phyloP scores from a whole-genome alignment of 1,284 basidiomycete genomes.

The Apiotrichum montevideense region DNA sequence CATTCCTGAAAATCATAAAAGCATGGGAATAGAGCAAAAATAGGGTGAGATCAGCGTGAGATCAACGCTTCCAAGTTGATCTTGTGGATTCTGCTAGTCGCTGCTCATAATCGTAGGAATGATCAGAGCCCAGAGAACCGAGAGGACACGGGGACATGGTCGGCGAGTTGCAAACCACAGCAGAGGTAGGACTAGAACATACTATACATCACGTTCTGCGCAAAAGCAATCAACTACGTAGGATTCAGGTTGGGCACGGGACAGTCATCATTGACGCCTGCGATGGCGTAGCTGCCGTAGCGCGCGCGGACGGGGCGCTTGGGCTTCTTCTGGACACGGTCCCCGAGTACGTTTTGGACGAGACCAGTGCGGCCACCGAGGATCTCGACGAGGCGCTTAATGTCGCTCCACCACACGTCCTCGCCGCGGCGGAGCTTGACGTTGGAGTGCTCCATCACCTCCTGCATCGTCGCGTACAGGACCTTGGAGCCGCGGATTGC shows the following conservation, averaged over 20 bases:
- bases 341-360: slow-evolving; percentile 7
- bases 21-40: too few relatives aligned
- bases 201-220: too few relatives aligned
- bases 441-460: slow-evolving; percentile 80
- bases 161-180: too few relatives aligned
- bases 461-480: slow-evolving; percentile 73
- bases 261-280: slow-evolving; percentile 3
- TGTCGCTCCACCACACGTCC: slow-evolving; percentile 69
- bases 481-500: slow-evolving; percentile 78
- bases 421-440: slow-evolving; percentile 82
- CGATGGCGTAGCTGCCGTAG: neutral
- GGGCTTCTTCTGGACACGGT: neutral
- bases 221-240: too few relatives aligned
- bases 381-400: slow-evolving; percentile 66
- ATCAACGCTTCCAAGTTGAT: too few relatives aligned
- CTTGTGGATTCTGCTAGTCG: too few relatives aligned
- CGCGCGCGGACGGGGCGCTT: neutral
- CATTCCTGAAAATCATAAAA: too few relatives aligned
- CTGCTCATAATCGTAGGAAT: too few relatives aligned
- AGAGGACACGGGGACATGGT: too few relatives aligned
- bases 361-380: slow-evolving; percentile 50
- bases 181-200: too few relatives aligned
- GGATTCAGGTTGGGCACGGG: slow-evolving; percentile 2
- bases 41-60: too few relatives aligned
- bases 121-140: too few relatives aligned